These are phyloP conservation scores for Bryoglossum gracile DNA, from an alignment of 495 filamentous ascomycete genomes.

Conservation along the genomic window DNA sequence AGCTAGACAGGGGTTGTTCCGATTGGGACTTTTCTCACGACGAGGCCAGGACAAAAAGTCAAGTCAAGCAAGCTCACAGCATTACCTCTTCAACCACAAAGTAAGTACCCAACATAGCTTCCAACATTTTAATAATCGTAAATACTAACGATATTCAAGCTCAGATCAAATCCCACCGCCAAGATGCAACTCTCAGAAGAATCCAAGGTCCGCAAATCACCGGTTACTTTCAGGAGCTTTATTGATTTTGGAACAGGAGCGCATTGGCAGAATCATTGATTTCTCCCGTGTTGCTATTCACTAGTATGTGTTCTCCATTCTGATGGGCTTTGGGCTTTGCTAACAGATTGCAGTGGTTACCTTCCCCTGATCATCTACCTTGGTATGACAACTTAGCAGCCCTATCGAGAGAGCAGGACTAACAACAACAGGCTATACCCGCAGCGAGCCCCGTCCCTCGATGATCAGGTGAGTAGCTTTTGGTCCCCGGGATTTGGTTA, in stretches of 20 bases:
- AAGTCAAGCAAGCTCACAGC: background rate
- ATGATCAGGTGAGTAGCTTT: conserved; percentile 66
- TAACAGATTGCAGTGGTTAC: conserved; percentile 62
- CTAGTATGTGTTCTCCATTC: conserved; percentile 70
- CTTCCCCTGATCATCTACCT: conserved; percentile 95
- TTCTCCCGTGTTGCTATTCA: conserved; percentile 92
- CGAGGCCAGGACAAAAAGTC: background rate
- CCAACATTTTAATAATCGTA: too few relatives aligned
- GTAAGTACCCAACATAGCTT: too few relatives aligned
- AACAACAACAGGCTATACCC: conserved; percentile 69
- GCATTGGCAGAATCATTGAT: conserved; percentile 91
- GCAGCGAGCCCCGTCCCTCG: conserved; percentile 85
- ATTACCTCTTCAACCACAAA: background rate
- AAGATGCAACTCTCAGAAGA: conserved; percentile 95
- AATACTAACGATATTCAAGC: conserved; percentile 1
- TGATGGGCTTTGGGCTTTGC: conserved; percentile 80
- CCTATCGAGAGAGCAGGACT: conserved; percentile 13
- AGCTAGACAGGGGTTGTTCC: conserved; percentile 6
- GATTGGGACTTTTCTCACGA: conserved; percentile 1
- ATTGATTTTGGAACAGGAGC: conserved; percentile 57
- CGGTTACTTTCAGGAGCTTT: background rate
- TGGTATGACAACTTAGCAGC: conserved; percentile 49
- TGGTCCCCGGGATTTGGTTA: background rate
- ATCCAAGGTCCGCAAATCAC: conserved; percentile 63
- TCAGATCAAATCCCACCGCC: conserved; percentile 3